Base-by-base conservation (phyloP, 495 filamentous ascomycete species). In the Talaromyces proteolyticus region DNA sequence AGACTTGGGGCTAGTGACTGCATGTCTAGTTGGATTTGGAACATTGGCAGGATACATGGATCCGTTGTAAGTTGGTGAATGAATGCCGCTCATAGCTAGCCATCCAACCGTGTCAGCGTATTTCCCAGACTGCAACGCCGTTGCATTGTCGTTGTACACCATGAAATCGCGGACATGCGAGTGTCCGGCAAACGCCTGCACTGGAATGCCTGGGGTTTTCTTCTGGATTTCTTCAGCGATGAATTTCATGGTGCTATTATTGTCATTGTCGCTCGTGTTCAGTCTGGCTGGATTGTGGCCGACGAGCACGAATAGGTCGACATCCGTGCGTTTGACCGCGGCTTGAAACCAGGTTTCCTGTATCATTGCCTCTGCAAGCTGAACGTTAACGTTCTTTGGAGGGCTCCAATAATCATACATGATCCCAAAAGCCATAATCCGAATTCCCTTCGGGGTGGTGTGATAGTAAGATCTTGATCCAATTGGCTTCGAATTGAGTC, bases 91-190 rank as follows among this genome's bases (percentile, higher is more conserved):
- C 57, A 74, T 60, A 16, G 69, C 60, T 25, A 72, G 47, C 64
- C 63, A 75, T 14, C 70, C 69, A 14, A 74, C 58, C 1, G 69
- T 73, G 51, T 75, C 70, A 53, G 68, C 63, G 56, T 73, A 70
- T 42, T 66, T 60, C 10, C 65, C 66, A 21, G 67, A 66, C 50
- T 70, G 63, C 10, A 71, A 41, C 1, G 55, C 68, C 4, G 66
- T 67, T 6, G 65, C 50, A 42, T 51, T 60, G 17, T 57, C 44
- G 48, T 71, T 66, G 46, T 64, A 73, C 14, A 69, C 58, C 54
- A 29, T 68, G 69, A 40, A 41, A 14, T 73, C 62, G 4, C 69
- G 58, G 23, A 64, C 51, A 26, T 71, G 68, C 1, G 61, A 64
- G 44, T 73, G 69, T 18, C 68, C 69, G n/a, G 66, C 69, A 50